Conservation (phyloP, 2,329 filamentous ascomycete species). For the Arthrobotrys entomopaga region DNA sequence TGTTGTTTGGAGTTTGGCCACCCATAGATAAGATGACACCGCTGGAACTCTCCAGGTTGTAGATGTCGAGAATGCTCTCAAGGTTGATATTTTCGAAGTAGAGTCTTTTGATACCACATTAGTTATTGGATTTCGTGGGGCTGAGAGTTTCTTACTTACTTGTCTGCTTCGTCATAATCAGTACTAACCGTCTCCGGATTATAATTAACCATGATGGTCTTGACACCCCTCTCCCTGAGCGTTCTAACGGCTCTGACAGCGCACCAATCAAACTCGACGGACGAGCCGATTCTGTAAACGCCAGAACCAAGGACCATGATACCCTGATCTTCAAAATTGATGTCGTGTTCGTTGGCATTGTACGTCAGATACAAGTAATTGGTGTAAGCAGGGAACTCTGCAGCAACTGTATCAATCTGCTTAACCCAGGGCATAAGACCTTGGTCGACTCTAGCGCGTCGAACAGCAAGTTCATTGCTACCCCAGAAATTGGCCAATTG, state of each 20-base stretch:
- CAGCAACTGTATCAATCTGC: conserved; percentile 96
- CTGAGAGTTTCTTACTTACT: conserved; percentile 59
- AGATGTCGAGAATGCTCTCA: conserved; percentile 92
- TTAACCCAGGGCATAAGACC: conserved; percentile 91
- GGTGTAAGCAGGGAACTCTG: conserved; percentile 91
- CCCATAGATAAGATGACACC: conserved; percentile 96
- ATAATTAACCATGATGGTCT: conserved; percentile 96
- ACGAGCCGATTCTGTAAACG: conserved; percentile 96
- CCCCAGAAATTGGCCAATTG: conserved; percentile 94
- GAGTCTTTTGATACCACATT: conserved; percentile 63
- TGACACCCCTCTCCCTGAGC: conserved; percentile 81
- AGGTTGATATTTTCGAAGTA: conserved; percentile 97
- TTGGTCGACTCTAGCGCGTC: conserved; percentile 79
- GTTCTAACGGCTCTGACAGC: conserved; percentile 94
- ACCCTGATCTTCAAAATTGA: conserved; percentile 86
- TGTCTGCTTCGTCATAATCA: conserved; percentile 94
- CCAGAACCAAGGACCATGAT: conserved; percentile 96
- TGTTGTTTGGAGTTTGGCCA: conserved; percentile 97
- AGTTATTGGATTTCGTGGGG: not conserved
- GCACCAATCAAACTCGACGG: conserved; percentile 99
- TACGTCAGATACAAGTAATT: conserved; percentile 98
- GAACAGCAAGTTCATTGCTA: conserved; percentile 91
- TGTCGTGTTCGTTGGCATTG: conserved; percentile 86
- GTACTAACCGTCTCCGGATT: conserved; percentile 91
- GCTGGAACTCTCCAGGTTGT: conserved; percentile 81